Conservation (phyloP, 768 basidiomycete species). For the Guyanaporus albipodus region DNA sequence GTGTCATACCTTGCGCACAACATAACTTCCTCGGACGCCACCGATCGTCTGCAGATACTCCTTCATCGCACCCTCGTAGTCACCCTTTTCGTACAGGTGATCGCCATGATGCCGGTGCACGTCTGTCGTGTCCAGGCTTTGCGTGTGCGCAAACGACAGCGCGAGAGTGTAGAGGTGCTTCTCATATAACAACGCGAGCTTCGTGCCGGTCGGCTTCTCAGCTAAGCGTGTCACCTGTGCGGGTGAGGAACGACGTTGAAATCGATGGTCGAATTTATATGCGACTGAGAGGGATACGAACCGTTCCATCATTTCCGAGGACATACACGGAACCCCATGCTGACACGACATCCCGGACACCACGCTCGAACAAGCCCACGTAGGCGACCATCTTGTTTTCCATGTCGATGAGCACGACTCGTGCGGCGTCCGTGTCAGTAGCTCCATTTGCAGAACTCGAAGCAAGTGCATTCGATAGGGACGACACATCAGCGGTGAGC, state of each 20-base stretch:
- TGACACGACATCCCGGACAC: slow-evolving; percentile 78
- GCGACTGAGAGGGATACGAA: slow-evolving; percentile 32
- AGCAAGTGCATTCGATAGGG: slow-evolving; percentile 4
- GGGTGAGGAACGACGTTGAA: not conserved
- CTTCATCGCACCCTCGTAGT: slow-evolving; percentile 90
- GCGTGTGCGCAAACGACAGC: slow-evolving; percentile 76
- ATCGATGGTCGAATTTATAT: not conserved
- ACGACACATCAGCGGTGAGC: slow-evolving; percentile 13
- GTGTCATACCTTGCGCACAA: slow-evolving; percentile 81
- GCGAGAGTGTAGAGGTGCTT: slow-evolving; percentile 79
- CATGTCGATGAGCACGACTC: slow-evolving; percentile 84
- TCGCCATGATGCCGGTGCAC: slow-evolving; percentile 91
- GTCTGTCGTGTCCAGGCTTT: slow-evolving; percentile 79
- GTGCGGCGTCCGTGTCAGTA: slow-evolving; percentile 59
- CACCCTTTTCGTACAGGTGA: slow-evolving; percentile 83
- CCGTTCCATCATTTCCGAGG: slow-evolving; percentile 73
- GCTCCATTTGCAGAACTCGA: slow-evolving; percentile 37
- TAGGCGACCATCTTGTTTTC: slow-evolving; percentile 91
- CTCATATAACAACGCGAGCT: slow-evolving; percentile 81
- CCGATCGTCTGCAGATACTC: slow-evolving; percentile 92
- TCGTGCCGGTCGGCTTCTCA: slow-evolving; percentile 80
- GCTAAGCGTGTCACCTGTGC: slow-evolving; percentile 58
- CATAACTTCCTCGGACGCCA: slow-evolving; percentile 87
- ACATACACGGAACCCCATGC: slow-evolving; percentile 81
- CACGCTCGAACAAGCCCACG: slow-evolving; percentile 73